These are phyloP conservation scores for Parasitella parasitica DNA, from an alignment of 371 early-diverging fungal species.

Conservation along the genomic window DNA sequence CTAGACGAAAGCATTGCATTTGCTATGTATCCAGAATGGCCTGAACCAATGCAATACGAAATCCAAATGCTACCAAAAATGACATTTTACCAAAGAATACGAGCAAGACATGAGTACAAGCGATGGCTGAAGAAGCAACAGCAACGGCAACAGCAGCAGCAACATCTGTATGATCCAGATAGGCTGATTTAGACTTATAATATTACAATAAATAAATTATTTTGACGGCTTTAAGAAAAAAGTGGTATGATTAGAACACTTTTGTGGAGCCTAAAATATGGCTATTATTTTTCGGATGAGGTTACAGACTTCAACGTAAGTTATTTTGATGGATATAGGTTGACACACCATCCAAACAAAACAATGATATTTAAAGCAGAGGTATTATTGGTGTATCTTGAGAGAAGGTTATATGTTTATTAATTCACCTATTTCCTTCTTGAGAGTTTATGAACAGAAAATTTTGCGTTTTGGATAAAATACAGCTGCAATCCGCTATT, in stretches of 20 bases:
- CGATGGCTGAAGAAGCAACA: not conserved
- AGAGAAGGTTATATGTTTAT: not conserved
- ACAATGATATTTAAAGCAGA: not conserved
- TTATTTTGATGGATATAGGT: too few relatives aligned
- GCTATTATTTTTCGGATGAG: not conserved
- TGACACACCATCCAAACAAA: too few relatives aligned
- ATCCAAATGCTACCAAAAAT: slow-evolving; percentile 6
- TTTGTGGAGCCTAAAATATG: not conserved
- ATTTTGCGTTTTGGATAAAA: too few relatives aligned
- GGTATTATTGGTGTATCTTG: not conserved
- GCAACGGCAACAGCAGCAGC: not conserved
- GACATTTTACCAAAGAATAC: not conserved
- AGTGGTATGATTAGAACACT: slow-evolving; percentile 14
- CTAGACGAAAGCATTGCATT: slow-evolving; percentile 17
- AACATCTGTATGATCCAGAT: not conserved
- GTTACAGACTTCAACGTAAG: not conserved
- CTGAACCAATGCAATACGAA: slow-evolving; percentile 16
- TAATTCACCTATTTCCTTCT: too few relatives aligned
- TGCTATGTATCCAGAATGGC: slow-evolving; percentile 17
- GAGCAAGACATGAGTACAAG: not conserved
- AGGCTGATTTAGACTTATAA: not conserved
- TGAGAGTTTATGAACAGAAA: too few relatives aligned
- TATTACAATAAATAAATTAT: not conserved
- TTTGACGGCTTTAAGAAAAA: slow-evolving; percentile 1
- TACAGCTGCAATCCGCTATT: not conserved